phyloP scores from a whole-genome alignment of 129 eudicot species.

The Ambrosia artemisiifolia region DNA sequence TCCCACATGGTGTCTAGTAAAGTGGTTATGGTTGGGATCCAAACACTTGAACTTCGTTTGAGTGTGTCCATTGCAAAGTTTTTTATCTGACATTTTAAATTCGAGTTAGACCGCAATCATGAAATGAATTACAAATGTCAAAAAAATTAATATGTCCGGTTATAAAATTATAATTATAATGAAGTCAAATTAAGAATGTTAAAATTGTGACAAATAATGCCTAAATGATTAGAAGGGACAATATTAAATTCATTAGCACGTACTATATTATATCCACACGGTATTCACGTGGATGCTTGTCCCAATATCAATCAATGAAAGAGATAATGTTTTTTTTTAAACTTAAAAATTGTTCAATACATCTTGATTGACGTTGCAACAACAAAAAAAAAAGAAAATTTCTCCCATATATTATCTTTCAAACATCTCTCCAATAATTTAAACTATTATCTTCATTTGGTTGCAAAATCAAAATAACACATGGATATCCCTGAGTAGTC shows the following conservation, averaged over 20 bases:
- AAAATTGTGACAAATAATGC: not conserved
- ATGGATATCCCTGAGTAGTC: too few relatives aligned
- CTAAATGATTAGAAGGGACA: too few relatives aligned
- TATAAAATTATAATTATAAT: not conserved
- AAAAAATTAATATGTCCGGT: not conserved
- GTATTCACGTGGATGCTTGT: constrained; percentile 12
- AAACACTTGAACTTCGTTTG: constrained; percentile 22
- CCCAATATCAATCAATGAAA: not conserved
- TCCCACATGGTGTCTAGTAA: constrained; percentile 33
- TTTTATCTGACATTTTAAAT: constrained; percentile 24
- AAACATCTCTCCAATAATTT: not conserved
- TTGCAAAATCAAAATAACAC: not conserved
- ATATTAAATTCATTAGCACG: too few relatives aligned
- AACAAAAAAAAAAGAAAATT: not conserved
- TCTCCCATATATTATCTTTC: not conserved
- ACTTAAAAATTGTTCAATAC: not conserved
- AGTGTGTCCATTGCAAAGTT: constrained; percentile 25
- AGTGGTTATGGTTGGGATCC: constrained; percentile 33
- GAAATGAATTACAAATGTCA: not conserved
- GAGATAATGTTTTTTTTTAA: not conserved
- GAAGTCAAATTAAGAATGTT: not conserved
- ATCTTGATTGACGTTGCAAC: not conserved
- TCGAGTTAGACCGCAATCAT: not conserved
- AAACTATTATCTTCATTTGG: not conserved
- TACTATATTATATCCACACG: too few relatives aligned